These are phyloP conservation scores for Pseudogymnoascus destructans DNA, from an alignment of 2,329 filamentous ascomycete species.

Conservation along the genomic window DNA sequence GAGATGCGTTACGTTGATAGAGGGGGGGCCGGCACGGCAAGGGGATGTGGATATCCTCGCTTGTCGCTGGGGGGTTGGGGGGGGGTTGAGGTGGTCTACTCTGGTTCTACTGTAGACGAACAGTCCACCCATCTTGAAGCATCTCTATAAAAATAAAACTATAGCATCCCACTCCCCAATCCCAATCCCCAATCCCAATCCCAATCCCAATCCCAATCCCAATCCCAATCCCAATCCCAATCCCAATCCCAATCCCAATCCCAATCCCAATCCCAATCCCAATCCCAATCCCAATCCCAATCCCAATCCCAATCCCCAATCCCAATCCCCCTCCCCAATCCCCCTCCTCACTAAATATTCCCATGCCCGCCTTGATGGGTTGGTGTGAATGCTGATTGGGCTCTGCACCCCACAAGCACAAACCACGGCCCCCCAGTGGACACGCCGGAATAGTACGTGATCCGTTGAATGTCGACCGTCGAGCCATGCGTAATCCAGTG, in stretches of 20 bases:
- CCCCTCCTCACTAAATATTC: not conserved
- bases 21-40: not conserved
- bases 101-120: not conserved
- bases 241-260: too few species aligned
- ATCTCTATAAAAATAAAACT: constrained; percentile 1
- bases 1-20: not conserved
- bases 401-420: not conserved
- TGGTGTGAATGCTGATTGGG: not conserved
- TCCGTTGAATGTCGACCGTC: not conserved
- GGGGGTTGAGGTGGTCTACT: not conserved
- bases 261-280: too few species aligned
- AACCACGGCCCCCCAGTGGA: not conserved
- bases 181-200: too few species aligned
- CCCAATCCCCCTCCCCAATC: not conserved
- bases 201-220: too few species aligned
- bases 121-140: not conserved
- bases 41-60: too few species aligned
- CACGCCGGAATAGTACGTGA: not conserved
- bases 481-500: not conserved
- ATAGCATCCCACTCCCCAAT: too few species aligned
- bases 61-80: not conserved
- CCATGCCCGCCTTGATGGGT: not conserved
- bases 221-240: too few species aligned
- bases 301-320: not conserved
- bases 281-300: too few species aligned